phyloP scores from a whole-genome alignment of 176 grass and related monocot species.

The Puccinellia tenuiflora region DNA sequence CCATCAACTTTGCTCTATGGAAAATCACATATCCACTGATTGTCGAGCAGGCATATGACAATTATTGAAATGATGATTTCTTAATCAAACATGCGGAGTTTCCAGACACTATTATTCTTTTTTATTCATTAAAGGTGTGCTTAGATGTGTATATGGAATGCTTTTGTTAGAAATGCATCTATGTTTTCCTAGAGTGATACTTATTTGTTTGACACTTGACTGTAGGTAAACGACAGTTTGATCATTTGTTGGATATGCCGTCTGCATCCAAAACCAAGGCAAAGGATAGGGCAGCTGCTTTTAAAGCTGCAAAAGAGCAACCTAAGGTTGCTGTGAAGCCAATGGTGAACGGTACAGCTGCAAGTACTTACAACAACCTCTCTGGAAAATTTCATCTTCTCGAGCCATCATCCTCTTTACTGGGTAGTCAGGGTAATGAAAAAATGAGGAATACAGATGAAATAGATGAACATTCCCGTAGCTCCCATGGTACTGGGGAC shows the following conservation, averaged over 20 bases:
- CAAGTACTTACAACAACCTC: conserved; percentile 69
- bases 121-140: neutral
- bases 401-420: conserved; percentile 49
- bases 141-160: neutral
- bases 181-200: neutral
- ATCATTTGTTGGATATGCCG: conserved; percentile 52
- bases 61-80: neutral
- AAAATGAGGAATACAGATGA: conserved; percentile 80
- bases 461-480: conserved; percentile 87
- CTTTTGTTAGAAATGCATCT: neutral
- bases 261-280: conserved; percentile 93
- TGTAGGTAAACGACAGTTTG: conserved; percentile 33
- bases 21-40: neutral
- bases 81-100: neutral
- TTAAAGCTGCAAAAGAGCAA: conserved; percentile 61
- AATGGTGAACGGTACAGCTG: conserved; percentile 43
- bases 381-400: conserved; percentile 87
- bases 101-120: neutral
- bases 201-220: neutral
- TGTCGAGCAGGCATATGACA: neutral
- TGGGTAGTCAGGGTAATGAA: conserved; percentile 43
- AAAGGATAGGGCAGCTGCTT: conserved; percentile 55
- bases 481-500: conserved; percentile 75
- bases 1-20: neutral
- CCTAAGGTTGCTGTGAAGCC: conserved; percentile 61